Conservation (phyloP, 2,329 filamentous ascomycete species). For the Ceratocystiopsis brevicomis region DNA sequence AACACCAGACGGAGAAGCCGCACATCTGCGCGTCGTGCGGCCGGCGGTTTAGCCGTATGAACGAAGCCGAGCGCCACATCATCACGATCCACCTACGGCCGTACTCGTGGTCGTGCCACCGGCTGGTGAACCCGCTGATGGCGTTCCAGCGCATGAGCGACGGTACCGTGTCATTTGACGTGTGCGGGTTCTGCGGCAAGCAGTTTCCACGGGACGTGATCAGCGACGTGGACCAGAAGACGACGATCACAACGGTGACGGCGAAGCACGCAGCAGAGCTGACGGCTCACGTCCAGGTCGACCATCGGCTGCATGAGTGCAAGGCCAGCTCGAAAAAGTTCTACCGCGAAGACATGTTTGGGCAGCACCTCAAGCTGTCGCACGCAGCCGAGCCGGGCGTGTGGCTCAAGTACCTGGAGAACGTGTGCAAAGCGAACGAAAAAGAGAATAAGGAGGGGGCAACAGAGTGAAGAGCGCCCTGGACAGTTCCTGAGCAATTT, state of each 20-base stretch:
- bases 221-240: not conserved
- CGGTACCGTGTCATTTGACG: constrained; percentile 3
- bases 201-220: constrained; percentile 4
- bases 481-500: too few species aligned
- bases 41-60: constrained; percentile 10
- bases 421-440: constrained; percentile 8
- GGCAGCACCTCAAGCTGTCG: constrained; percentile 9
- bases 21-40: constrained; percentile 10
- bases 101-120: constrained; percentile 9
- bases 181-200: constrained; percentile 9
- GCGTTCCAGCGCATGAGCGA: constrained; percentile 8
- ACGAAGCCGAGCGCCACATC: constrained; percentile 10
- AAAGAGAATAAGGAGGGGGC: not conserved
- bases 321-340: constrained; percentile 9
- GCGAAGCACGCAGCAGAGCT: not conserved
- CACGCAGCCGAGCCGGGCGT: constrained; percentile 9
- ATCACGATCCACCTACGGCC: constrained; percentile 9
- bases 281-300: constrained; percentile 4
- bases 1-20: constrained; percentile 9
- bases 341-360: constrained; percentile 10
- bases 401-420: constrained; percentile 10
- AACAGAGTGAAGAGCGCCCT: not conserved
- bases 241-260: not conserved
- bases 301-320: constrained; percentile 10
- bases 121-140: constrained; percentile 4